A percentile compares a stretch with the other conserved stretches of the same genome.
These are phyloP conservation scores for Diutina ranongensis DNA, from an alignment of 1,139 yeast species.

Conservation along the genomic window DNA sequence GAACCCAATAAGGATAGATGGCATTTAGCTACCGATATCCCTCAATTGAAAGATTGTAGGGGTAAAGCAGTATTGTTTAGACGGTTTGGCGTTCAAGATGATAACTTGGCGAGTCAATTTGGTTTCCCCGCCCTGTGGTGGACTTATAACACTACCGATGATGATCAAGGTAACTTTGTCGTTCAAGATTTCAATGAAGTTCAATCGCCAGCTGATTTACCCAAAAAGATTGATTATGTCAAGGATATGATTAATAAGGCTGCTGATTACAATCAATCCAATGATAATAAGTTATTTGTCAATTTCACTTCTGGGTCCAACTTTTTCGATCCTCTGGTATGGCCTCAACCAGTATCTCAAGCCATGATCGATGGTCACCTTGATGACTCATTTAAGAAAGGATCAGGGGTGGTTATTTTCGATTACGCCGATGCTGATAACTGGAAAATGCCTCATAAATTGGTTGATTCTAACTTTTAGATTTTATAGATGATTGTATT, in stretches of 20 bases:
- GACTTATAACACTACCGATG: conserved; percentile 56
- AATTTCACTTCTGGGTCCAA: conserved; percentile 71
- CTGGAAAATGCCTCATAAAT: conserved; percentile 44
- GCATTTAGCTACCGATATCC: conserved; percentile 48
- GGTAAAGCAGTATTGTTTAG: conserved; percentile 61
- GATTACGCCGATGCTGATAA: conserved; percentile 57
- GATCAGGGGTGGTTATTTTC: conserved; percentile 49
- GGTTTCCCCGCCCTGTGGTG: conserved; percentile 65
- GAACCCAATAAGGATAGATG: conserved; percentile 41
- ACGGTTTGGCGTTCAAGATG: conserved; percentile 52
- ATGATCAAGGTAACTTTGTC: conserved; percentile 48
- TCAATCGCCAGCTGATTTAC: conserved; percentile 37
- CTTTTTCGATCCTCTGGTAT: conserved; percentile 58
- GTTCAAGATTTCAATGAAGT: conserved; percentile 75
- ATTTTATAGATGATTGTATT: not conserved
- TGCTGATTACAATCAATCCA: conserved; percentile 33
- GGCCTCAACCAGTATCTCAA: conserved; percentile 62
- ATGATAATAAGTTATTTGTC: conserved; percentile 48
- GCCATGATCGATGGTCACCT: conserved; percentile 33
- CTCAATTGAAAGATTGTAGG: conserved; percentile 48
- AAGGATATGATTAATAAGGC: conserved; percentile 48
- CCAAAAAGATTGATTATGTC: conserved; percentile 47
- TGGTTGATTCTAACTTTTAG: conserved; percentile 47
- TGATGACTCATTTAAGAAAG: conserved; percentile 42
- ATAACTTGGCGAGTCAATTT: conserved; percentile 29